Percentiles rank a stretch among this genome's conserved stretches.
These are phyloP conservation scores for Entonaema liquescens DNA, from an alignment of 495 filamentous ascomycete genomes.

Conservation along the genomic window DNA sequence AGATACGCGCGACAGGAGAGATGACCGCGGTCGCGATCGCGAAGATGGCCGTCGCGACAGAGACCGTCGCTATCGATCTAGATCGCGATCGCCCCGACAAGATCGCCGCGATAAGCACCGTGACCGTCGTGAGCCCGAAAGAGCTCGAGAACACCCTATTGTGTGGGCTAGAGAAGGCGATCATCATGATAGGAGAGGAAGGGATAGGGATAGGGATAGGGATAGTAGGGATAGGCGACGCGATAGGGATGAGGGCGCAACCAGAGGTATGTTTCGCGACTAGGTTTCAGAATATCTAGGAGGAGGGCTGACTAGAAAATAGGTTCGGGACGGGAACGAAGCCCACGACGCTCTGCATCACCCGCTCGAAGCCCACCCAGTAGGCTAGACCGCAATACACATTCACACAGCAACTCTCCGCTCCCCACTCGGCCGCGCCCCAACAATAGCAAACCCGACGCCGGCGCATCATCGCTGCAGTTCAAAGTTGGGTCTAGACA, in stretches of 20 bases:
- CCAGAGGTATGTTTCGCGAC: slow-evolving; percentile 39
- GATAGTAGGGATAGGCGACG: slow-evolving; percentile 47
- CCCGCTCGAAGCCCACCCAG: slow-evolving; percentile 31
- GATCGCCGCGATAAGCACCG: slow-evolving; percentile 50
- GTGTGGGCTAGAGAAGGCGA: neutral
- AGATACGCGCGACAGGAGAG: slow-evolving; percentile 46
- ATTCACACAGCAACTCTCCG: slow-evolving; percentile 41
- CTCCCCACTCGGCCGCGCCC: slow-evolving; percentile 43
- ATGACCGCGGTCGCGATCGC: slow-evolving; percentile 46
- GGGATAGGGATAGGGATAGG: slow-evolving; percentile 7
- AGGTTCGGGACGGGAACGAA: slow-evolving; percentile 27
- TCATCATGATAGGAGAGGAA: neutral
- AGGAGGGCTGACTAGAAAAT: slow-evolving; percentile 13
- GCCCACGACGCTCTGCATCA: slow-evolving; percentile 31
- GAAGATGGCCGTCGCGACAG: slow-evolving; percentile 36
- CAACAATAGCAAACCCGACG: slow-evolving; percentile 30
- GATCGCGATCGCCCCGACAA: slow-evolving; percentile 49
- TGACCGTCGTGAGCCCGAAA: slow-evolving; percentile 45
- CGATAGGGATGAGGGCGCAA: slow-evolving; percentile 39
- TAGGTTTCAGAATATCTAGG: slow-evolving; percentile 39
- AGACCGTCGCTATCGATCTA: slow-evolving; percentile 48
- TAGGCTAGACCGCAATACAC: slow-evolving; percentile 25
- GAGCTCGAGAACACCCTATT: slow-evolving; percentile 44
- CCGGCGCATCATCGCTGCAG: slow-evolving; percentile 40
- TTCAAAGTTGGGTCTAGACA: slow-evolving; percentile 43